Evolutionary conservation across 306 rosid genomes (phyloP).

Genomic region (Malus asiatica): DNA sequence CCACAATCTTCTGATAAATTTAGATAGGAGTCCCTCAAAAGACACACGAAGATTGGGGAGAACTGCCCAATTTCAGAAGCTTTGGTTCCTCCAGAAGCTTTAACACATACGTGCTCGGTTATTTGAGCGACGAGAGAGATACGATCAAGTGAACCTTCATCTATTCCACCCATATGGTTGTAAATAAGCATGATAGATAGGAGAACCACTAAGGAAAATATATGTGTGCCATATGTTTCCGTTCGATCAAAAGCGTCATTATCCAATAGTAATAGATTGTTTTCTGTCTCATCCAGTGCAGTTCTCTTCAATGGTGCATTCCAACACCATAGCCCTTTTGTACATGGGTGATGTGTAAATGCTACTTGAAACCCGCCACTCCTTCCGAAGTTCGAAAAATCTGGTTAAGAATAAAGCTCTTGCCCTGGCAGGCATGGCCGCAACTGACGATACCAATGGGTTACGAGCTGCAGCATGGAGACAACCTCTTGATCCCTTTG

Average conservation of each 20-base stretch:
- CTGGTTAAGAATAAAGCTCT: conserved; percentile 79
- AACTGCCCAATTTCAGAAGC: conserved; percentile 82
- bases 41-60: conserved; percentile 89
- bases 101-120: conserved; percentile 86
- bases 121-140: conserved; percentile 92
- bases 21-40: conserved; percentile 42
- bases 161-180: conserved; percentile 97
- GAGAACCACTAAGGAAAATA: conserved; percentile 87
- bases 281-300: conserved; percentile 84
- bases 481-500: conserved; percentile 89
- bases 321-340: no score
- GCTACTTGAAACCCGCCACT: conserved; percentile 86
- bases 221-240: conserved; percentile 94
- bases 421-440: conserved; percentile 81
- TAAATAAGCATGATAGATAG: conserved; percentile 89
- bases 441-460: conserved; percentile 60
- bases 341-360: conserved; percentile 37
- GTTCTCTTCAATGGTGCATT: conserved; percentile 70
- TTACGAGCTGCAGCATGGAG: conserved; percentile 50
- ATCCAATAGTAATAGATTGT: conserved; percentile 69
- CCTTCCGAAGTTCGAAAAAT: conserved; percentile 52
- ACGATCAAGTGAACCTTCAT: conserved; percentile 89
- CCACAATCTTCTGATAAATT: no score
- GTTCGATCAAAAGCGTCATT: conserved; percentile 92
- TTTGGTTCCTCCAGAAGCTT: conserved; percentile 72